Evolutionary conservation across 2,329 filamentous ascomycete genomes (phyloP).

Genomic region (Hypoxylon sp.): DNA sequence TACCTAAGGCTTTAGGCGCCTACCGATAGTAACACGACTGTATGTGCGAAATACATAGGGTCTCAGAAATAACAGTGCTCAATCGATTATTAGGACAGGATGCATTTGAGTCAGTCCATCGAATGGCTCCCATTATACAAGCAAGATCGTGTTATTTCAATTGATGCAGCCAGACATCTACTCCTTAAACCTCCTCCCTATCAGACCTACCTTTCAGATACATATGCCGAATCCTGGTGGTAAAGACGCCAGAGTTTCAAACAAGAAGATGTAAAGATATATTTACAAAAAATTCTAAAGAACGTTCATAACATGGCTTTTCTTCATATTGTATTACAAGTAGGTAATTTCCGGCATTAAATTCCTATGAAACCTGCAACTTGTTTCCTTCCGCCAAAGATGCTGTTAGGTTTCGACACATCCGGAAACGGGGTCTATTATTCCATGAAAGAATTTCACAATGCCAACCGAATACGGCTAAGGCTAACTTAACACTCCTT

Average conservation of each 20-base stretch:
- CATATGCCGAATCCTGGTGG: not conserved
- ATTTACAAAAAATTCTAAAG: not conserved
- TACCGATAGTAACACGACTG: not conserved
- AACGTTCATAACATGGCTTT: not conserved
- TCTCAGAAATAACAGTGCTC: not conserved
- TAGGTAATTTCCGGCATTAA: not conserved
- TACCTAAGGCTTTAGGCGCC: not conserved
- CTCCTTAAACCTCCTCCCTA: not conserved
- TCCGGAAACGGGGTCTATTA: conserved; percentile 32
- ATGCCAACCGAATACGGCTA: conserved; percentile 39
- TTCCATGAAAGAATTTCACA: conserved; percentile 26
- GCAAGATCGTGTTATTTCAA: not conserved
- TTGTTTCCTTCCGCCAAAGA: not conserved
- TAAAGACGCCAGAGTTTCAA: not conserved
- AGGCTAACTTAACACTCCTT: conserved; percentile 4
- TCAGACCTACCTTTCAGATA: not conserved
- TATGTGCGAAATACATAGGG: not conserved
- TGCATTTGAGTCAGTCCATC: not conserved
- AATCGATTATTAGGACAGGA: not conserved
- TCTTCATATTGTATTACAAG: not conserved
- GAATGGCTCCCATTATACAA: not conserved
- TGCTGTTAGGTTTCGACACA: conserved; percentile 7
- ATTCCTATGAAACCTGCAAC: not conserved
- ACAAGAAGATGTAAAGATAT: not conserved
- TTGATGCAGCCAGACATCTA: not conserved